phyloP scores from a whole-genome alignment of 148 eudicot genomes.

The Oxyria digyna region DNA sequence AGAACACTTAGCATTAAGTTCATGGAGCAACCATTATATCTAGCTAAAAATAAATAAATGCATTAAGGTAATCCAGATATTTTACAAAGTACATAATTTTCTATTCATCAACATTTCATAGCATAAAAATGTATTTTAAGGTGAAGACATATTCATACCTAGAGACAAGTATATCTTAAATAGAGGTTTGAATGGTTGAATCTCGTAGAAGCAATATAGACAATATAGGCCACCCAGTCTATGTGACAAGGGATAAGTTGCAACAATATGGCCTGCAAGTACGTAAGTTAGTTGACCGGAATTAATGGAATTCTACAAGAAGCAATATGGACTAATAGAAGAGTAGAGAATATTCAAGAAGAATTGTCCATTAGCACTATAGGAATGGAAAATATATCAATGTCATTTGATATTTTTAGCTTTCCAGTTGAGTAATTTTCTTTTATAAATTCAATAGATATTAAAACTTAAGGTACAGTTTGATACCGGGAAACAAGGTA shows the following conservation, averaged over 20 bases:
- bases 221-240: conserved; percentile 74
- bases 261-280: conserved; percentile 44
- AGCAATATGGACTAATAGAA: background rate
- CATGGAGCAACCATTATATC: background rate
- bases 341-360: background rate
- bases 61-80: background rate
- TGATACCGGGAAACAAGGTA: background rate
- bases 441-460: background rate
- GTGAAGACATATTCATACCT: conserved; percentile 28
- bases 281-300: background rate
- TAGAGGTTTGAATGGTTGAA: conserved; percentile 82
- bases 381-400: background rate
- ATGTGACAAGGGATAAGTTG: conserved; percentile 30
- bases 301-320: background rate
- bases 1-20: background rate
- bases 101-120: background rate
- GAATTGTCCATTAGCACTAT: background rate
- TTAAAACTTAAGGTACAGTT: background rate
- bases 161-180: conserved; percentile 58
- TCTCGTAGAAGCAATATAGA: conserved; percentile 69
- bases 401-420: background rate
- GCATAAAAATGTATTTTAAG: conserved; percentile 3
- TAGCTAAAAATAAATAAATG: background rate
- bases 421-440: background rate
- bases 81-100: background rate